Evolutionary conservation across 345 rosid genomes (phyloP), one percentile per base, ranked within the genome.

Genomic region (Aethionema arabicum): DNA sequence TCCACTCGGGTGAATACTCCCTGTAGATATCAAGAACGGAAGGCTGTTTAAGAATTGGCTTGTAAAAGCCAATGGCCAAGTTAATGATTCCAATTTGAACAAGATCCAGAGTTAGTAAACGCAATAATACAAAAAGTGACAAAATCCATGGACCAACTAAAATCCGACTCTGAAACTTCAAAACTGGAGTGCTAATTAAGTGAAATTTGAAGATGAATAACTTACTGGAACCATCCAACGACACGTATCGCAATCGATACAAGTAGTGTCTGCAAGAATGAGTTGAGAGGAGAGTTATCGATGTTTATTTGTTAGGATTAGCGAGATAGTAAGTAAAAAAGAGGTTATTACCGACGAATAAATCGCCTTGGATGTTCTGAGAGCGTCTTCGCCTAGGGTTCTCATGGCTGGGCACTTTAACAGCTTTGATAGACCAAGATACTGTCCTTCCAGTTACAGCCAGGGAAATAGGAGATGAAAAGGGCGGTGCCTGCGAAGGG

Each of bases 201-300:
- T 21, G 46, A 5, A 27, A 37, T 8, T 8, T 3, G 16, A 38
- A 48, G 21, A 15, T 43, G 9, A 15, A 32, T 52, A 39, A 2
- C 52, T 72, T 80, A 78, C 87, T 67, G 90, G 90, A 63, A 79
- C 90, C 90, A 84, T 84, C 90, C 90, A 84, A 32, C 90, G 87
- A 74, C 87, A 84, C 9, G 90, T 82, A 73, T 80, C 90, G 41
- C 90, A 84, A 33, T 84, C 90, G 43, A 84, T 82, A 79, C 87
- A 84, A 9, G 79, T 73, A 36, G 48, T 74, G 33, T 82, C 87
- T 82, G 84, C 76, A 56, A 59, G 39, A 55, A 49, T 46, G 31
- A 10, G 65, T 57, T 45, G 29, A 49, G 8, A 33, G n/a, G 47
- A 47, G 31, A 49, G 61, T 53, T 27, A 46, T 45, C 38, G 56